Conservation (phyloP, 768 basidiomycete species). For the Albatrellus ellisii region DNA sequence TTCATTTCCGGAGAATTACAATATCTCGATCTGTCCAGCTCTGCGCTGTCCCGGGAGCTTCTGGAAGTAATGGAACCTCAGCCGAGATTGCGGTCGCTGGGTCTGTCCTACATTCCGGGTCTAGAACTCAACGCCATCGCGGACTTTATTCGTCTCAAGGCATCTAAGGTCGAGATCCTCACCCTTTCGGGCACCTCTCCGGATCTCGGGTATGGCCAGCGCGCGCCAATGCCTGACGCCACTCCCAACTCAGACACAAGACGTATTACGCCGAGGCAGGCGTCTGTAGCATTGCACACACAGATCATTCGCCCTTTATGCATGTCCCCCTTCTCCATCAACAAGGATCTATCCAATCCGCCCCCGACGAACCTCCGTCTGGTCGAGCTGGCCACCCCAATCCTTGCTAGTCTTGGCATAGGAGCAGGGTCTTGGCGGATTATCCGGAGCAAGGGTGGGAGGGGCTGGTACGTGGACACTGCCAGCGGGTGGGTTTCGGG, state of each 20-base stretch:
- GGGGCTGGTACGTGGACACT: conserved; percentile 92
- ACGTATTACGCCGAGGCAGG: conserved; percentile 41
- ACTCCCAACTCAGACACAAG: neutral
- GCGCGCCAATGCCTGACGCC: neutral
- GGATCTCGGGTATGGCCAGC: conserved; percentile 49
- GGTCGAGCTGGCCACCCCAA: conserved; percentile 66
- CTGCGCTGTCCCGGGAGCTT: conserved; percentile 47
- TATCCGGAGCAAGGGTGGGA: conserved; percentile 81
- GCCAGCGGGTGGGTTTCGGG: conserved; percentile 70
- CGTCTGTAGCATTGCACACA: conserved; percentile 65
- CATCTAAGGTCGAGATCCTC: conserved; percentile 73
- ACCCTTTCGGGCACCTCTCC: conserved; percentile 53
- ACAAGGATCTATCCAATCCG: conserved; percentile 23
- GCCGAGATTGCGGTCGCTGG: conserved; percentile 71
- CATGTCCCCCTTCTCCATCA: conserved; percentile 63
- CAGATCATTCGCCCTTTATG: conserved; percentile 72
- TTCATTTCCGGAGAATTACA: conserved; percentile 62
- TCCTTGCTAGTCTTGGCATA: conserved; percentile 59
- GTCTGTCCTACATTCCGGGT: conserved; percentile 73
- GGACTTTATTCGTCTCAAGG: conserved; percentile 54
- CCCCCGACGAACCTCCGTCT: conserved; percentile 71
- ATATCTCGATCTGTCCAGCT: conserved; percentile 85
- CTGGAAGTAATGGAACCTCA: conserved; percentile 42
- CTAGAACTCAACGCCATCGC: conserved; percentile 54
- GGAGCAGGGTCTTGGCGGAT: conserved; percentile 83